Evolutionary conservation across 345 rosid genomes (phyloP), one percentile per base, ranked within the genome.

Genomic region (Bruguiera parviflora): DNA sequence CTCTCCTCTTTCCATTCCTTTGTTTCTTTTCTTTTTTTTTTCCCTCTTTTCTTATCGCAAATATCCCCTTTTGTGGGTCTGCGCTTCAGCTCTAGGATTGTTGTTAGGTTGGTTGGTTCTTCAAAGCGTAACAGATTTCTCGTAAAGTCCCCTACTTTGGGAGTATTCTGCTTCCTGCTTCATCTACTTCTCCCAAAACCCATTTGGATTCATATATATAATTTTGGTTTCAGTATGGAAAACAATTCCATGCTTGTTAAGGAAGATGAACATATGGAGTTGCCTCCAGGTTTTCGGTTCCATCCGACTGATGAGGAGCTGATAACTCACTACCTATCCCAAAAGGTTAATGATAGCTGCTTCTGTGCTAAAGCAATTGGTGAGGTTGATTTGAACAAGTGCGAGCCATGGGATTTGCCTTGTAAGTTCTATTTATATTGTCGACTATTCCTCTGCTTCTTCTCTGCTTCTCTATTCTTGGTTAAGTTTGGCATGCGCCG

Each of bases 331-430:
- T 86, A 86, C 69, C 75, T 86, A 18, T 63, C 77, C 5, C 81
- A 65, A 4, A 86, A 86, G 56, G 90, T 84, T 70, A 25, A 71
- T 16, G 73, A 84, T 16, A 71, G 32, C 66, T 73, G 57, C 49
- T 86, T 84, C 67, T 66, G 39, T 60, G 82, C 86, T 31, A 82
- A 47, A 65, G 90, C 90, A 27, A 80, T 86, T 63, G 90, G 84
- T 33, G 85, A 86, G 71, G 90, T 79, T 32, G 90, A 86, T 77
- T 81, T 86, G 82, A 86, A 86, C 83, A 86, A 82, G 78, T 81
- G 81, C 59, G 90, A 86, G 71, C 90, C 90, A 21, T 86, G 90
- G 90, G 90, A 86, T 71, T 82, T 86, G 81, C 90, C 88, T 58
- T 0, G 90, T 86, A 80, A 78, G 84, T 67, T 9, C 22, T 22